Base-by-base conservation (phyloP, 805 yeast genomes). In the Millerozyma acaciae region DNA sequence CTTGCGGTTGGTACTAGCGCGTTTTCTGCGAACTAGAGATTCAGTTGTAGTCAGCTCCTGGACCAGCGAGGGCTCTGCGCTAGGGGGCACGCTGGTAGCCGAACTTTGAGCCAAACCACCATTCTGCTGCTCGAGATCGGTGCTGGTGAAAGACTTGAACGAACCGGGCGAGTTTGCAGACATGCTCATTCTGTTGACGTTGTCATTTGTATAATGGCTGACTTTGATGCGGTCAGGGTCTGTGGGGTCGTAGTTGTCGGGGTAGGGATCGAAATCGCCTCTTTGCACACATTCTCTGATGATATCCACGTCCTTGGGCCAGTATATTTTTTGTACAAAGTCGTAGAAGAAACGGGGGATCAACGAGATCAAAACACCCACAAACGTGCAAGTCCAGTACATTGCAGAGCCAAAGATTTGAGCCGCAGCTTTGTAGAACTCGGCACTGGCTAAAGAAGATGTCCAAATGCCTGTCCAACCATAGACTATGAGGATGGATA, bases 381-480 rank as follows among this genome's bases (percentile, higher is more conserved):
- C 68, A 45, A 78, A 70, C 33, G 76, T 58, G 44, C 80, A 74
- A 4, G 78, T 79, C 94, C 94, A 84, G 49, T 71, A 79, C 4
- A 76, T 47, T 2, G 76, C 66, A 8, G 75, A 54, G 1, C 84
- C 85, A 52, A 78, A 81, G 31, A 80, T 51, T 44, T 75, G 77
- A 4, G 78, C 72, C 16, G 79, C 89, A 18, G 81, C 74, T 47
- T 77, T 76, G 55, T 78, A 84, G 44, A 76, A 80, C 47, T 81
- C 88, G 8, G 37, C 51, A 37, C 82, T 65, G 29, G 50, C 53
- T 2, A 62, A 32, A 0, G 75, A 51, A 3, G 84, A 65, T 9
- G 86, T 72, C 90, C 90, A 84, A 30, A 82, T 67, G 42, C 90
- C 90, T 1, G 89, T 78, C 94, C 94, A 84, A 19, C 72, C 80